These are phyloP conservation scores for Aureoboletus auriporus DNA, from an alignment of 768 basidiomycete species.

Conservation along the genomic window DNA sequence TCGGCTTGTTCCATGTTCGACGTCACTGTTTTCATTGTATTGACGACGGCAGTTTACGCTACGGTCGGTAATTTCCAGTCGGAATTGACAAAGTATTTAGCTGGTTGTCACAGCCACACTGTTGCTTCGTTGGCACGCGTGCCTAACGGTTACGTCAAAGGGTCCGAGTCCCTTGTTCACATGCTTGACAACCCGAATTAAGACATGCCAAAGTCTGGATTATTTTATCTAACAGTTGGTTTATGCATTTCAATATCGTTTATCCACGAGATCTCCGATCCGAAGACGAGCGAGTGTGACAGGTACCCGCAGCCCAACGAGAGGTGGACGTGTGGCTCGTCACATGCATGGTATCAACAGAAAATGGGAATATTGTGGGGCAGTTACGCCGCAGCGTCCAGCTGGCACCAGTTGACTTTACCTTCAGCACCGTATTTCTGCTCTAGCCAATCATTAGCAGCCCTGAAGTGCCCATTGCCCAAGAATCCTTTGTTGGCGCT, in stretches of 20 bases:
- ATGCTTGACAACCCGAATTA: conserved; percentile 7
- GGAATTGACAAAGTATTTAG: conserved; percentile 27
- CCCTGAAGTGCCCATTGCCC: conserved; percentile 85
- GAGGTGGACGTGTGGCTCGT: conserved; percentile 5
- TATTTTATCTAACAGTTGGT: conserved; percentile 12
- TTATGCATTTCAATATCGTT: conserved; percentile 25
- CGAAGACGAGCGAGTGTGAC: conserved; percentile 1
- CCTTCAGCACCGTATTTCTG: conserved; percentile 69
- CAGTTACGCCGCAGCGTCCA: conserved; percentile 26
- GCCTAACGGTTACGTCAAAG: conserved; percentile 12
- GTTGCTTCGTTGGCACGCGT: conserved; percentile 17
- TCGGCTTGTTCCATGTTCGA: conserved; percentile 14
- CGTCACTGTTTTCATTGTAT: conserved; percentile 14
- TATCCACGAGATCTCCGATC: conserved; percentile 22
- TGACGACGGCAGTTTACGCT: conserved; percentile 21
- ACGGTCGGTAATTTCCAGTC: conserved; percentile 21
- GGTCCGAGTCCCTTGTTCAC: conserved; percentile 11
- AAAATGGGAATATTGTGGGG: conserved; percentile 21
- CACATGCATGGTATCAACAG: conserved; percentile 25
- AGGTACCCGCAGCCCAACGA: conserved; percentile 19
- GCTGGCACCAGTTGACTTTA: conserved; percentile 69
- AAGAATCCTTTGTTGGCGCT: conserved; percentile 78
- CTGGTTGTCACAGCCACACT: conserved; percentile 26
- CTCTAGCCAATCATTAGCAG: conserved; percentile 85
- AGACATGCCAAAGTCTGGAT: conserved; percentile 1